phyloP scores from a whole-genome alignment of 2,329 filamentous ascomycete species.

The Cephalotrichum gorgonifer region DNA sequence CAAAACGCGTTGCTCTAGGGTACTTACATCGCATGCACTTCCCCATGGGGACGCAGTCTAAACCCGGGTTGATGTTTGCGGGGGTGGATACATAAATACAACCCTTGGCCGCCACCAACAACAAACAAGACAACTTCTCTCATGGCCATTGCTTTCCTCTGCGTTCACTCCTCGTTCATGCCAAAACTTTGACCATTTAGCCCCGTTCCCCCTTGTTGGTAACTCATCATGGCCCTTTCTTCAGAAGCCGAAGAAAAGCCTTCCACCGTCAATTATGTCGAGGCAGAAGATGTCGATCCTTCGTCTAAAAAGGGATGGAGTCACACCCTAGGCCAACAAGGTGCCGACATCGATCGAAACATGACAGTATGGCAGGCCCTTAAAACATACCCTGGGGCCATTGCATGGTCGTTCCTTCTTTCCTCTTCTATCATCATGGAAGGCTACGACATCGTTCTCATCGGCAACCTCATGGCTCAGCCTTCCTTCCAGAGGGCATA shows the following conservation, averaged over 20 bases:
- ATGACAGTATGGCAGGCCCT: constrained; percentile 71
- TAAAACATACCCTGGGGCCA: constrained; percentile 76
- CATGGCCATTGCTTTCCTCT: too few species aligned
- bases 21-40: too few species aligned
- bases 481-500: constrained; percentile 15
- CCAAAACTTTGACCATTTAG: background rate
- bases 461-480: background rate
- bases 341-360: constrained; percentile 47
- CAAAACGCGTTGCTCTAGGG: too few species aligned
- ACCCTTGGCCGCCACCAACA: too few species aligned
- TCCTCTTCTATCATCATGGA: constrained; percentile 71
- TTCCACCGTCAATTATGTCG: background rate
- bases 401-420: constrained; percentile 73
- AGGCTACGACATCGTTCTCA: constrained; percentile 8
- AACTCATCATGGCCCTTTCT: background rate
- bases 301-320: background rate
- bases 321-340: background rate
- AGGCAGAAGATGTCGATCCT: background rate
- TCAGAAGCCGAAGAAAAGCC: background rate
- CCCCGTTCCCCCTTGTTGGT: background rate
- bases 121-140: too few species aligned
- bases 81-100: too few species aligned
- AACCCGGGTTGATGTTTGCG: too few species aligned
- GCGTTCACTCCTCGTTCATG: background rate
- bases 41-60: too few species aligned